Conservation (phyloP, 768 basidiomycete species). For the Suillus variegatus region DNA sequence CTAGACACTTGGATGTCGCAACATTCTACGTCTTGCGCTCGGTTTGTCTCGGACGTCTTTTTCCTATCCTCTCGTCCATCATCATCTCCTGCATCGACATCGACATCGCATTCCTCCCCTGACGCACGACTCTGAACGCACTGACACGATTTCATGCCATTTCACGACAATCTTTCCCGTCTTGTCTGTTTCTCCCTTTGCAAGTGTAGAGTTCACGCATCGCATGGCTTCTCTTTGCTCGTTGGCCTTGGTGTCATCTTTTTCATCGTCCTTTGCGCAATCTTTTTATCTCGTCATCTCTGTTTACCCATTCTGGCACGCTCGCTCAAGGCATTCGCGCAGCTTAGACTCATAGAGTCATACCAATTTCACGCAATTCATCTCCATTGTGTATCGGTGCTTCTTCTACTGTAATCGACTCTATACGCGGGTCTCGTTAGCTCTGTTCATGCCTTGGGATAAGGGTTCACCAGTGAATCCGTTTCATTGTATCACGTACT, state of each 20-base stretch:
- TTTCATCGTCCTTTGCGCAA: not conserved
- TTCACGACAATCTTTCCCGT: not conserved
- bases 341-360: slow-evolving; percentile 5
- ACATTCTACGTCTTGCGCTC: not conserved
- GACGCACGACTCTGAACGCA: slow-evolving; percentile 4
- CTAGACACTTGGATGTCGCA: slow-evolving; percentile 12
- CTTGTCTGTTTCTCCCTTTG: not conserved
- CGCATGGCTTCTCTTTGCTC: not conserved
- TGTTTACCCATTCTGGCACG: not conserved
- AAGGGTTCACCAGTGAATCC: not conserved
- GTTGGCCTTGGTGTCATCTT: not conserved
- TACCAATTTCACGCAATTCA: too few relatives aligned
- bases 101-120: not conserved
- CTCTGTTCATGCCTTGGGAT: not conserved
- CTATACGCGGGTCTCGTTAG: not conserved
- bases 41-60: slow-evolving; percentile 7
- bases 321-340: slow-evolving; percentile 1
- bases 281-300: not conserved
- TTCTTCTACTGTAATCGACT: not conserved
- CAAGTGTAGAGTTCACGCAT: slow-evolving; percentile 1
- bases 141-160: not conserved
- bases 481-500: not conserved
- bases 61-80: not conserved
- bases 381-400: not conserved
- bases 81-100: not conserved